A percentile compares a stretch with the other conserved stretches of the same genome.
Evolutionary conservation across 257 asterid species (phyloP).

Genomic region (Solanum dulcamara): DNA sequence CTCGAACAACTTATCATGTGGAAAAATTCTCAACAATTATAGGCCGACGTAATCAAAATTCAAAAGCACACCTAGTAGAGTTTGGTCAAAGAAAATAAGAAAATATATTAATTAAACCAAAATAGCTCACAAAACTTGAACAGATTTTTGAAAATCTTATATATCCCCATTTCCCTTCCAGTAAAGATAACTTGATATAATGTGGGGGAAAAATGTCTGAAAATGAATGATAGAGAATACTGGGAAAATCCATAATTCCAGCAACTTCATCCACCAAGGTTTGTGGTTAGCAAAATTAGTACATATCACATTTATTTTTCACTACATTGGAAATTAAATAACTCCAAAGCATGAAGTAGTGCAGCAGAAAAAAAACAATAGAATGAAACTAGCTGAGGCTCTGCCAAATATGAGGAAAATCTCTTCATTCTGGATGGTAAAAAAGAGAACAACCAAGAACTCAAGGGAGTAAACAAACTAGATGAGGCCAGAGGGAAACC

Average conservation of each 20-base stretch:
- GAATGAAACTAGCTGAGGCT: background rate
- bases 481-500: background rate
- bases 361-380: background rate
- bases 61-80: background rate
- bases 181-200: background rate
- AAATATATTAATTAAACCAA: background rate
- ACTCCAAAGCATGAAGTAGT: background rate
- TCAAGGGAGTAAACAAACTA: background rate
- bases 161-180: background rate
- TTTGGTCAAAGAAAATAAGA: background rate
- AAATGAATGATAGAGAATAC: background rate
- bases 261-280: background rate
- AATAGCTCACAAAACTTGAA: background rate
- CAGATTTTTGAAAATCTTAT: background rate
- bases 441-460: background rate
- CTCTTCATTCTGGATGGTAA: background rate
- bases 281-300: background rate
- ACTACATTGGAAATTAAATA: background rate
- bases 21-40: background rate
- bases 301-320: background rate
- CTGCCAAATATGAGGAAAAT: background rate
- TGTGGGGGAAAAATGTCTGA: background rate
- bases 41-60: background rate
- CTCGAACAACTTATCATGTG: background rate
- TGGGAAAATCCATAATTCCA: background rate